Evolutionary conservation across 108 stramenopile species (phyloP), one percentile per base, ranked within the genome.

Genomic region (Skeletonema grethae): DNA sequence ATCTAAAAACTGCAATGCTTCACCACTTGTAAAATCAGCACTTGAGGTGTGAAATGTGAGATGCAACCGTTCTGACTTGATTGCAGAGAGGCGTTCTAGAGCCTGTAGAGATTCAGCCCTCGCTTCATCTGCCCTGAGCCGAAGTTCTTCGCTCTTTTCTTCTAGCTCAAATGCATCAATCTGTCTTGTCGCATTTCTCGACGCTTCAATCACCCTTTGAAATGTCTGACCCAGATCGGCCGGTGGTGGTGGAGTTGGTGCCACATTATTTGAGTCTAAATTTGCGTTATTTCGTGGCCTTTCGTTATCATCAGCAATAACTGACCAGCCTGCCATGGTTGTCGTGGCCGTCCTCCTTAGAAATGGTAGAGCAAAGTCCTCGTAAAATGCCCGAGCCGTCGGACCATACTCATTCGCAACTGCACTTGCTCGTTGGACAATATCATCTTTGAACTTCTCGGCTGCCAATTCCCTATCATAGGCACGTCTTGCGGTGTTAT

Each of bases 391-490:
- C 2, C 63, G 36, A 6, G 79, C 85, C 8, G 57, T 43, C 1
- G 88, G 88, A 30, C 82, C 87, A 60, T 80, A 80, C 41, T 73
- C 72, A 39, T 48, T 63, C 11, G 79, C 72, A 4, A 72, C 57
- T 31, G 57, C 67, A 12, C 20, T 11, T 20, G 71, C 79, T 25
- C 29, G 20, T 24, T 61, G 29, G 25, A 80, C 43, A 4, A 79
- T 46, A 20, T 68, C 70, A 18, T 71, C 71, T 53, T 67, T 80
- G 45, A 80, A 67, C 20, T 57, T 79, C 9, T 84, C 69, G n/a
- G 89, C 88, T 57, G 77, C 60, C 34, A 90, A 46, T 41, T 75
- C 68, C 20, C 93, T 85, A 80, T 94, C 93, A 67, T 94, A 91
- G 53, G 73, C 46, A 20, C 66, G 65, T 9, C 89, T 80, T 1